A percentile compares a stretch with the other conserved stretches of the same genome.
Conservation (phyloP, 352 stramenopile species). For the Phytopythium ostracodes region DNA sequence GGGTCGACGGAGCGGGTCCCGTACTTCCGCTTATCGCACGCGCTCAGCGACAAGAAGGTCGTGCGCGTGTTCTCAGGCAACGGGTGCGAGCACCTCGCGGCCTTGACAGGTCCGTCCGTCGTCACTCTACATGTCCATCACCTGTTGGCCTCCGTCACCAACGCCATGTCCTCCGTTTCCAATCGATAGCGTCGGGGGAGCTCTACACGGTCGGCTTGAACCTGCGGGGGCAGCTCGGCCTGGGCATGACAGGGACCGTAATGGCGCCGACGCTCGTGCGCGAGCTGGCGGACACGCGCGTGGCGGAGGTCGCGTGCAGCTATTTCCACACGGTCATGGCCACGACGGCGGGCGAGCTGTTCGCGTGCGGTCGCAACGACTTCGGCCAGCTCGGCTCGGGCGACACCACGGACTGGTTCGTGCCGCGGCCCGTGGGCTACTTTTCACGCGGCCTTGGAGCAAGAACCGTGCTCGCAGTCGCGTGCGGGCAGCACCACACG, state of each 20-base stretch:
- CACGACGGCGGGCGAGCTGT: slow-evolving; percentile 75
- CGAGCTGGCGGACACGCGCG: slow-evolving; percentile 38
- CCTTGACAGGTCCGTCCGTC: slow-evolving; percentile 48
- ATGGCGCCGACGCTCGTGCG: slow-evolving; percentile 48
- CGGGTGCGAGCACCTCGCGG: slow-evolving; percentile 90
- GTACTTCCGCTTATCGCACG: slow-evolving; percentile 37
- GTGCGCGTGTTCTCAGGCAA: slow-evolving; percentile 87
- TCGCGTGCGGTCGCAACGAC: slow-evolving; percentile 90
- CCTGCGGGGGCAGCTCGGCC: slow-evolving; percentile 85
- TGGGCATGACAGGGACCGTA: slow-evolving; percentile 66
- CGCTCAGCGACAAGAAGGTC: slow-evolving; percentile 57
- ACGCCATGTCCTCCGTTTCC: not conserved
- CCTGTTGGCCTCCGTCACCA: not conserved
- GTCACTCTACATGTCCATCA: not conserved
- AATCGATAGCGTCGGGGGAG: slow-evolving; percentile 52
- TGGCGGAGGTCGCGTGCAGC: slow-evolving; percentile 84
- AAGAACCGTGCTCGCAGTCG: slow-evolving; percentile 59
- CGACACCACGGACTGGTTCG: slow-evolving; percentile 62
- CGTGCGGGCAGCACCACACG: slow-evolving; percentile 90
- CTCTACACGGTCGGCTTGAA: slow-evolving; percentile 93
- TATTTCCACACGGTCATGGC: slow-evolving; percentile 92
- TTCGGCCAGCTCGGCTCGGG: slow-evolving; percentile 87
- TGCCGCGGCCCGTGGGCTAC: slow-evolving; percentile 51
- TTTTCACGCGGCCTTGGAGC: slow-evolving; percentile 21
- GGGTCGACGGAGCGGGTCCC: slow-evolving; percentile 74